Evolutionary conservation across 2,329 filamentous ascomycete genomes (phyloP), one percentile per base, ranked within the genome.

Genomic region (Pseudogymnoascus sp.): DNA sequence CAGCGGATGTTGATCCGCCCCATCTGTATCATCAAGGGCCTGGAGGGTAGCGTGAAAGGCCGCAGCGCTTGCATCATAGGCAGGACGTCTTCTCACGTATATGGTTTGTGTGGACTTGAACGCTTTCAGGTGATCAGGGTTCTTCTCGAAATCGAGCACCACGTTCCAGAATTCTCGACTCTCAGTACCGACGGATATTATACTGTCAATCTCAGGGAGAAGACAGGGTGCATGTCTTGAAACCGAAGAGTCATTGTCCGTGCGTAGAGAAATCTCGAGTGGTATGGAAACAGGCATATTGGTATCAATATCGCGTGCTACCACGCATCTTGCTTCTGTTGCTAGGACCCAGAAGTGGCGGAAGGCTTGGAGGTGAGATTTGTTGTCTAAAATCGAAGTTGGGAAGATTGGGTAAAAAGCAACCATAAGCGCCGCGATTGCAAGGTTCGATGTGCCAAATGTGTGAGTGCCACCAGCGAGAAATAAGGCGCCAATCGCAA

Each of bases 271-370:
- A 62, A 96, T 81, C 4, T 81, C 80, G 52, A 96, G 80, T 0
- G 90, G 85, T 2, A 92, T 82, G 6, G 86, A 83, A 59, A 96
- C 84, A 0, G 92, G 89, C 45, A 91, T 86, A 41, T 88, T 86
- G 0, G 91, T 96, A 64, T 94, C 87, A 2, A 94, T 83, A 68
- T 99, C 94, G 65, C 93, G 90, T 16, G 91, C 84, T 0, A 99
- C 85, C 0, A 99, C 82, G 72, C 93, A 97, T 60, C 95, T 85
- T 8, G 91, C 85, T 70, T 99, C 94, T 0, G 90, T 88, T 1
- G 94, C 94, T 3, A 99, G 81, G 10, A 96, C 93, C 94, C 94
- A 99, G 71, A 99, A 90, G 75, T 99, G 93, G 4, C 95, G 86
- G 77, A 99, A 94, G 3, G 95, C 94, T 77, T 99, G 94, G 5